Evolutionary conservation across 805 yeast species (phyloP).

Genomic region (Candida tammaniensis): DNA sequence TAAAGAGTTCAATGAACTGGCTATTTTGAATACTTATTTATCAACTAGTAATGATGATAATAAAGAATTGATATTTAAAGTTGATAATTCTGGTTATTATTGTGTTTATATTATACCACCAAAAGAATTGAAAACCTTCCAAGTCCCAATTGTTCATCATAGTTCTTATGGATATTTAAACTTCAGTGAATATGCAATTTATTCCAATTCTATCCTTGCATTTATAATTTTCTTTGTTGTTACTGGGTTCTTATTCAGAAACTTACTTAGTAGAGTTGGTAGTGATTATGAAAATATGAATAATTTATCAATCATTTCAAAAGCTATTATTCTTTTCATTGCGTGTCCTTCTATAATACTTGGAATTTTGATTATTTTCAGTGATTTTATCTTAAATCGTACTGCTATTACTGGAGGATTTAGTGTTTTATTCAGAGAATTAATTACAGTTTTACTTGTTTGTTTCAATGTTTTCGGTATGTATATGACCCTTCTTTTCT

Average conservation of each 20-base stretch:
- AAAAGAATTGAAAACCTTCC: conserved; percentile 5
- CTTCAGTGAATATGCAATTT: conserved; percentile 14
- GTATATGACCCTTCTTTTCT: conserved; percentile 21
- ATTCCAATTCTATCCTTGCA: conserved; percentile 16
- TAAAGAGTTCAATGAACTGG: neutral
- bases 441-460: conserved; percentile 2
- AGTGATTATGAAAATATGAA: conserved; percentile 25
- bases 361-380: neutral
- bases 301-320: conserved; percentile 26
- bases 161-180: conserved; percentile 26
- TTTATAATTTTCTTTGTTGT: conserved; percentile 15
- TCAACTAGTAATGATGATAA: conserved; percentile 7
- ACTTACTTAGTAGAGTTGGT: conserved; percentile 25
- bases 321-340: conserved; percentile 24
- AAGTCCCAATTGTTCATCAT: conserved; percentile 20
- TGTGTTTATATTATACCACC: conserved; percentile 31
- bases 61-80: conserved; percentile 9
- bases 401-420: conserved; percentile 3
- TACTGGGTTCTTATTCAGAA: conserved; percentile 21
- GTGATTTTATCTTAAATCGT: conserved; percentile 7
- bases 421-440: conserved; percentile 1
- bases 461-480: conserved; percentile 8
- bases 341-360: conserved; percentile 18
- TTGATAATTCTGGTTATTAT: conserved; percentile 24
- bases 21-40: conserved; percentile 2